Evolutionary conservation across 1,284 basidiomycete genomes (phyloP).

Genomic region (Thecaphora thlaspeos): DNA sequence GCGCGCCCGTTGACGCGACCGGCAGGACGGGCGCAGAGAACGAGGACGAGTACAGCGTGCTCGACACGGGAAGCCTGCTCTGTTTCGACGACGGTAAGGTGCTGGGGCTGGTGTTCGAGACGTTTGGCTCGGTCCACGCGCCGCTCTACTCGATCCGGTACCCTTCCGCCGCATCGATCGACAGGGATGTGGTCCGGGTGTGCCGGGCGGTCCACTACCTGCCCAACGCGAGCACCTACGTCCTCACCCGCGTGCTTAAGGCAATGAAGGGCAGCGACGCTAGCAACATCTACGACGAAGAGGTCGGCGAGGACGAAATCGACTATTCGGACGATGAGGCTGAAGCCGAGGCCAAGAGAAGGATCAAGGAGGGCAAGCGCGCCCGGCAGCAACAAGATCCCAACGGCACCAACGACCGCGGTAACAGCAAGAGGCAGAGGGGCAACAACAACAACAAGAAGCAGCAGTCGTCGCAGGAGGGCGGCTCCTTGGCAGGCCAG

Average conservation of each 20-base stretch:
- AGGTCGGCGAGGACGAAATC: constrained; percentile 76
- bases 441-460: constrained; percentile 5
- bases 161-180: constrained; percentile 54
- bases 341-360: constrained; percentile 68
- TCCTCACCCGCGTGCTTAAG: constrained; percentile 69
- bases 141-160: constrained; percentile 76
- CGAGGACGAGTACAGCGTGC: constrained; percentile 64
- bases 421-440: constrained; percentile 37
- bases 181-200: constrained; percentile 14
- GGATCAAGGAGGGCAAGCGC: constrained; percentile 50
- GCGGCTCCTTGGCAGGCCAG: neutral
- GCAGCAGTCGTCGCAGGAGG: constrained; percentile 1
- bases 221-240: constrained; percentile 72
- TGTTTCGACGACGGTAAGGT: constrained; percentile 80
- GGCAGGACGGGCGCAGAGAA: constrained; percentile 34
- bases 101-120: constrained; percentile 82
- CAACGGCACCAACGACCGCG: constrained; percentile 15
- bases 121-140: constrained; percentile 80
- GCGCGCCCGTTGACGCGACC: constrained; percentile 29
- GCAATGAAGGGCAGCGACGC: constrained; percentile 77
- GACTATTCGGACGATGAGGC: constrained; percentile 89
- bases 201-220: constrained; percentile 69
- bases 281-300: constrained; percentile 87
- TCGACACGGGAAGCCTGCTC: constrained; percentile 82
- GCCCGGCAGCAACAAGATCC: constrained; percentile 16